Conservation (phyloP, 345 rosid species). For the Laguncularia racemosa region DNA sequence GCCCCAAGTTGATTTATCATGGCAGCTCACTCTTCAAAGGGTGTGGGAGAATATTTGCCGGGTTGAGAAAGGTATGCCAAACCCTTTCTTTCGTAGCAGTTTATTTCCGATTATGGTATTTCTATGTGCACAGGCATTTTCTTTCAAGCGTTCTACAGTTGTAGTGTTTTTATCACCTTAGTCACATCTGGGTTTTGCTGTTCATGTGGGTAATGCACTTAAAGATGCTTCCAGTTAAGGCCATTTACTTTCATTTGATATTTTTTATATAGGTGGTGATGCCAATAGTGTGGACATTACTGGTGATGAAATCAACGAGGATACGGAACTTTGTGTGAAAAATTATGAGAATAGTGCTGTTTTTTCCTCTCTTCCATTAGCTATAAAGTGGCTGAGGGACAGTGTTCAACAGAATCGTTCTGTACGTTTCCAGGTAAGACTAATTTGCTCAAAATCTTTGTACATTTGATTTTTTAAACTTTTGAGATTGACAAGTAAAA, state of each 20-base stretch:
- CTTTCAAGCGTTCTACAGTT: too few species aligned
- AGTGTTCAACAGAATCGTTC: constrained; percentile 46
- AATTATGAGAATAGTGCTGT: constrained; percentile 57
- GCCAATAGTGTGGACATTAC: constrained; percentile 26
- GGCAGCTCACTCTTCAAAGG: constrained; percentile 77
- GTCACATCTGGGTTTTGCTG: too few species aligned
- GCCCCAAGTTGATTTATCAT: constrained; percentile 50
- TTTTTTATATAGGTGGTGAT: constrained; percentile 30
- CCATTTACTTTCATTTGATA: constrained; percentile 4
- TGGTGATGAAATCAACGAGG: constrained; percentile 45
- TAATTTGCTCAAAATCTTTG: background rate
- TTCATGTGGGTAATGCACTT: too few species aligned
- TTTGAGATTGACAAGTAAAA: background rate
- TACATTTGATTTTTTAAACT: background rate
- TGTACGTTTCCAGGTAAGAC: constrained; percentile 61
- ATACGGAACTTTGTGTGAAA: constrained; percentile 25
- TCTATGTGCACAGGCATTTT: too few species aligned
- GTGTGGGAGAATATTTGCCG: constrained; percentile 67
- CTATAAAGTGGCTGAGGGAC: constrained; percentile 88
- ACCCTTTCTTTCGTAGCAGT: too few species aligned
- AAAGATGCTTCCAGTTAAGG: background rate
- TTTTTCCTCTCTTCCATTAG: constrained; percentile 79
- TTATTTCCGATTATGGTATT: too few species aligned
- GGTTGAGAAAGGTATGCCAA: constrained; percentile 41
- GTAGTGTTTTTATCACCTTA: too few species aligned